These are phyloP conservation scores for Aspergillus cristatus DNA, from an alignment of 495 filamentous ascomycete species.

Conservation along the genomic window DNA sequence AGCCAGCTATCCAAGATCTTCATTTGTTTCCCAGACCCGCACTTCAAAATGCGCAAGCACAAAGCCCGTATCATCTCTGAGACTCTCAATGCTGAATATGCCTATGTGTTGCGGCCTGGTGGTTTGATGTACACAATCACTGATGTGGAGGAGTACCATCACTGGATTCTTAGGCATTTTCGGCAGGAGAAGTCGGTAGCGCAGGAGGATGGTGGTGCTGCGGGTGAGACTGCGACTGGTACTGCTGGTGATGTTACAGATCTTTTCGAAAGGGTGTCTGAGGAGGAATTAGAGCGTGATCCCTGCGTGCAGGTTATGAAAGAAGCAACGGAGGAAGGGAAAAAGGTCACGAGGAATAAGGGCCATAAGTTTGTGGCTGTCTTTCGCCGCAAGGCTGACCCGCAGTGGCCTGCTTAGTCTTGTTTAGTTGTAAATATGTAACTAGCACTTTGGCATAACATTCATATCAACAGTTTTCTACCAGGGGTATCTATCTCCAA, in stretches of 20 bases:
- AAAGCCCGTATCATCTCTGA: conserved; percentile 91
- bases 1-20: conserved; percentile 79
- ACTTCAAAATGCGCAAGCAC: conserved; percentile 96
- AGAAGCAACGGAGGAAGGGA: conserved; percentile 88
- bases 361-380: conserved; percentile 82
- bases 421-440: conserved; percentile 10
- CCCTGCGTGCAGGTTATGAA: conserved; percentile 73
- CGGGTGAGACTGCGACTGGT: conserved; percentile 13
- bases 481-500: too few species aligned
- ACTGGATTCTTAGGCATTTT: conserved; percentile 87
- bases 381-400: conserved; percentile 73
- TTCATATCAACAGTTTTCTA: too few species aligned
- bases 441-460: too few species aligned
- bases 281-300: conserved; percentile 62
- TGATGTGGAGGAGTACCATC: conserved; percentile 87
- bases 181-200: conserved; percentile 19
- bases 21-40: conserved; percentile 96
- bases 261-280: conserved; percentile 44
- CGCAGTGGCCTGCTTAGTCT: conserved; percentile 49
- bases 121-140: conserved; percentile 93
- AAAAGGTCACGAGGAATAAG: conserved; percentile 88
- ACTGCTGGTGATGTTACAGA: conserved; percentile 41
- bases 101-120: conserved; percentile 72
- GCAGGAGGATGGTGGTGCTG: conserved; percentile 13
- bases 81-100: conserved; percentile 84